These are phyloP conservation scores for Colletotrichum sp. DNA, from an alignment of 2,329 filamentous ascomycete genomes.

Conservation along the genomic window DNA sequence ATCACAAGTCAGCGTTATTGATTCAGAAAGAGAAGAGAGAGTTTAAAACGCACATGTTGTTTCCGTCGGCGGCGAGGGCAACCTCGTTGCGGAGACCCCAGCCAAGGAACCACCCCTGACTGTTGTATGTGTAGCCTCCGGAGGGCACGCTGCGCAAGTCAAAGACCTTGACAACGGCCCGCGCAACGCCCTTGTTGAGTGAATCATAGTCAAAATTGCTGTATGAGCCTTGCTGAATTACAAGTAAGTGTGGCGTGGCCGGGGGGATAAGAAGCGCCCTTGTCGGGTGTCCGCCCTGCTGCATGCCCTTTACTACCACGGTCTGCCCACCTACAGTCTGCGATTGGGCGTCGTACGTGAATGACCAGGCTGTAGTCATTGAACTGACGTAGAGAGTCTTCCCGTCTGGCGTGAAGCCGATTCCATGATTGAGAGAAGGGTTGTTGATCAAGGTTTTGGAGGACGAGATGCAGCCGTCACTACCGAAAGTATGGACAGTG, in stretches of 20 bases:
- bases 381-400: slow-evolving; percentile 43
- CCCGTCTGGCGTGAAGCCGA: slow-evolving; percentile 43
- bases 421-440: slow-evolving; percentile 41
- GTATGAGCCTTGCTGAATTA: slow-evolving; percentile 44
- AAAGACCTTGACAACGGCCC: slow-evolving; percentile 48
- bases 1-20: background rate
- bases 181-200: slow-evolving; percentile 34
- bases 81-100: slow-evolving; percentile 66
- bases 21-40: background rate
- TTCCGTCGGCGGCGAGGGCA: slow-evolving; percentile 58
- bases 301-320: slow-evolving; percentile 43
- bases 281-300: slow-evolving; percentile 43
- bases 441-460: slow-evolving; percentile 40
- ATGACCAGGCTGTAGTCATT: slow-evolving; percentile 54
- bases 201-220: slow-evolving; percentile 42
- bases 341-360: slow-evolving; percentile 58
- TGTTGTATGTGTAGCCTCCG: slow-evolving; percentile 42
- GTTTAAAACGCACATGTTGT: slow-evolving; percentile 23
- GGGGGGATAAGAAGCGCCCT: slow-evolving; percentile 40
- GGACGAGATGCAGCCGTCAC: slow-evolving; percentile 43
- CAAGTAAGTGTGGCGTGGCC: slow-evolving; percentile 38
- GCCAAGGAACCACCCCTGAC: slow-evolving; percentile 41
- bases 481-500: slow-evolving; percentile 43
- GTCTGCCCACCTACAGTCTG: slow-evolving; percentile 50
- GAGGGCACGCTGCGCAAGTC: slow-evolving; percentile 39